A percentile compares a stretch with the other conserved stretches of the same genome.
phyloP scores from a whole-genome alignment of 257 asterid genomes.

The Craterostigma plantagineum region DNA sequence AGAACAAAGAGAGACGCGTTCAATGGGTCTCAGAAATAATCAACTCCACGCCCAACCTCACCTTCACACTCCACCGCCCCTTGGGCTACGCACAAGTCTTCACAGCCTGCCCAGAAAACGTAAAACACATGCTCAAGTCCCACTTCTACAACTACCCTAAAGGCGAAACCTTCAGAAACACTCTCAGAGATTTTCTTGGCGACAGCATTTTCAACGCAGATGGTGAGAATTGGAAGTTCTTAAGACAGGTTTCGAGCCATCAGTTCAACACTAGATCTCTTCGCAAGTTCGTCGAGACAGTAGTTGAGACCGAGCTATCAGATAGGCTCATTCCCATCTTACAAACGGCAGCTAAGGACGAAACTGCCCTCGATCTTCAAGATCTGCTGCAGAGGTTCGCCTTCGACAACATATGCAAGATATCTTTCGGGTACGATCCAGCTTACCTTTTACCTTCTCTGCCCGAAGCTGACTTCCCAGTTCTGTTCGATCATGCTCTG shows the following conservation, averaged over 20 bases:
- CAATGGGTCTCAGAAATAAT: constrained; percentile 41
- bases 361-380: constrained; percentile 27
- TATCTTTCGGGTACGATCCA: constrained; percentile 60
- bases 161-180: constrained; percentile 15
- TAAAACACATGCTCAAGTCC: constrained; percentile 46
- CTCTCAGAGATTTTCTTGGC: constrained; percentile 34
- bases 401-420: constrained; percentile 44
- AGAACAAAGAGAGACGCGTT: constrained; percentile 21
- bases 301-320: constrained; percentile 32
- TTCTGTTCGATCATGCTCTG: constrained; percentile 26
- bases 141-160: constrained; percentile 33
- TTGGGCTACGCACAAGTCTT: constrained; percentile 20
- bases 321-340: constrained; percentile 32
- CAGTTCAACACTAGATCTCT: constrained; percentile 44
- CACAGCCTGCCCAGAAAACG: constrained; percentile 51
- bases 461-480: constrained; percentile 28
- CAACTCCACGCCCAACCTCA: constrained; percentile 19
- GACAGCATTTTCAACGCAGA: constrained; percentile 51
- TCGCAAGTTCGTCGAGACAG: constrained; percentile 30
- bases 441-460: constrained; percentile 24
- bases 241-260: constrained; percentile 41
- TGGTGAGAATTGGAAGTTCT: constrained; percentile 42
- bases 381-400: constrained; percentile 52
- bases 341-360: constrained; percentile 7
- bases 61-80: constrained; percentile 51